Evolutionary conservation across 441 rosid species (phyloP).

Genomic region (Aquilaria agallochum): DNA sequence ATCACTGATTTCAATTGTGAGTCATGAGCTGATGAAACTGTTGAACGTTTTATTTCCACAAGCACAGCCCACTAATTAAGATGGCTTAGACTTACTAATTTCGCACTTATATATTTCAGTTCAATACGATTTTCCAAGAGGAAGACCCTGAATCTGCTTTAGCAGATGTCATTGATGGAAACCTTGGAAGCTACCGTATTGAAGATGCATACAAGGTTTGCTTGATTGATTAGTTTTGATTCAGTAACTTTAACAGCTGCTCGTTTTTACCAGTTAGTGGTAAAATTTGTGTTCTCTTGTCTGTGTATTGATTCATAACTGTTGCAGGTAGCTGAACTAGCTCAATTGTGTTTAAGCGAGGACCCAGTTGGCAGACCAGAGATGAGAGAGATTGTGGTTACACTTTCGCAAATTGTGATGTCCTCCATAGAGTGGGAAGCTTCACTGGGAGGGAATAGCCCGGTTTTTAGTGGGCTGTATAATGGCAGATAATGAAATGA

Average conservation of each 20-base stretch:
- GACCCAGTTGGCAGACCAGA: conserved; percentile 50
- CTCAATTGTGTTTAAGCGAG: conserved; percentile 53
- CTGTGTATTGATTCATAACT: too few species aligned
- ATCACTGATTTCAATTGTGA: conserved; percentile 50
- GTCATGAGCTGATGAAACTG: conserved; percentile 10
- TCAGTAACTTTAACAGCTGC: background rate
- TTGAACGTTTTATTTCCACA: background rate
- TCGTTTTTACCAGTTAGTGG: too few species aligned
- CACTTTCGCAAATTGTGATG: conserved; percentile 29
- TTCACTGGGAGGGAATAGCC: conserved; percentile 55
- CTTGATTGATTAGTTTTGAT: background rate
- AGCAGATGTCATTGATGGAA: conserved; percentile 37
- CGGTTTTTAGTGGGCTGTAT: conserved; percentile 51
- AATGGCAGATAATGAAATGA: conserved; percentile 38
- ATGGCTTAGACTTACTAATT: too few species aligned
- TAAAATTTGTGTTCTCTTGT: background rate
- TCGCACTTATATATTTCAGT: conserved; percentile 15
- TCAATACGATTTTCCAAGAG: conserved; percentile 35
- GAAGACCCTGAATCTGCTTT: conserved; percentile 42
- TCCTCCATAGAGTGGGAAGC: conserved; percentile 68
- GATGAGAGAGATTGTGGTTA: conserved; percentile 47
- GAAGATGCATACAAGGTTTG: conserved; percentile 49
- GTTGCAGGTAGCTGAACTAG: conserved; percentile 55
- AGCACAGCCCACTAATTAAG: too few species aligned
- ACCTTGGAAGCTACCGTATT: conserved; percentile 45